Conservation (phyloP, 768 basidiomycete species). For the Asterophora parasitica region DNA sequence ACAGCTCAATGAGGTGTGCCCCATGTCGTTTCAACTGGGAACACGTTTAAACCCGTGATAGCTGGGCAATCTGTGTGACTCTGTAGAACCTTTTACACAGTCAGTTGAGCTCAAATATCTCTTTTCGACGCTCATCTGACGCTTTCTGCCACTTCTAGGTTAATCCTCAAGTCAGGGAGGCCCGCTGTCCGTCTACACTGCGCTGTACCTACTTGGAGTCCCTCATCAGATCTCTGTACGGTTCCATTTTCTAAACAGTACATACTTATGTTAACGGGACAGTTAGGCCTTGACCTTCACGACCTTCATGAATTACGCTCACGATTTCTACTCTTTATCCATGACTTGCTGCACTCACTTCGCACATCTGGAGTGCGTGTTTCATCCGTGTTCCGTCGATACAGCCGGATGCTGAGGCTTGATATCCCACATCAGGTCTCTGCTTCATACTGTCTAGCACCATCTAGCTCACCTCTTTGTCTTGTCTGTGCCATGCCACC, state of each 20-base stretch:
- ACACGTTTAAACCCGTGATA: conserved; percentile 20
- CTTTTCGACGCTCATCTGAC: background rate
- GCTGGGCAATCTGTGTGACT: conserved; percentile 50
- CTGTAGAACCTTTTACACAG: conserved; percentile 61
- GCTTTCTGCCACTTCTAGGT: conserved; percentile 26
- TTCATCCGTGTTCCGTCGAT: conserved; percentile 1
- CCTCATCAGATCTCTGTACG: conserved; percentile 56
- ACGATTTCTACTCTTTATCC: conserved; percentile 58
- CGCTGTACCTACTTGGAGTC: conserved; percentile 63
- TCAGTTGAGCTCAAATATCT: conserved; percentile 24
- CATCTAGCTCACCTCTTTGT: conserved; percentile 55
- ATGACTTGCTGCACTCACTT: conserved; percentile 56
- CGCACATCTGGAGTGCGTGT: conserved; percentile 54
- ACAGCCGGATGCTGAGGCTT: conserved; percentile 2
- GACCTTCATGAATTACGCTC: conserved; percentile 65
- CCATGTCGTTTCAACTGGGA: background rate
- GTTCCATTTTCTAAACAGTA: conserved; percentile 3
- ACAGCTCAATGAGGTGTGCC: conserved; percentile 33
- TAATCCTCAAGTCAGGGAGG: conserved; percentile 43
- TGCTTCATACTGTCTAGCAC: conserved; percentile 59
- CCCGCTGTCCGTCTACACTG: conserved; percentile 54
- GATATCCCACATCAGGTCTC: conserved; percentile 42
- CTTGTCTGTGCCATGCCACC: conserved; percentile 51
- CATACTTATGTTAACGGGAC: background rate
- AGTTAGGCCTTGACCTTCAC: conserved; percentile 56